Base-by-base conservation (phyloP, 176 grass and related monocot species). In the Pontederia crassipes region DNA sequence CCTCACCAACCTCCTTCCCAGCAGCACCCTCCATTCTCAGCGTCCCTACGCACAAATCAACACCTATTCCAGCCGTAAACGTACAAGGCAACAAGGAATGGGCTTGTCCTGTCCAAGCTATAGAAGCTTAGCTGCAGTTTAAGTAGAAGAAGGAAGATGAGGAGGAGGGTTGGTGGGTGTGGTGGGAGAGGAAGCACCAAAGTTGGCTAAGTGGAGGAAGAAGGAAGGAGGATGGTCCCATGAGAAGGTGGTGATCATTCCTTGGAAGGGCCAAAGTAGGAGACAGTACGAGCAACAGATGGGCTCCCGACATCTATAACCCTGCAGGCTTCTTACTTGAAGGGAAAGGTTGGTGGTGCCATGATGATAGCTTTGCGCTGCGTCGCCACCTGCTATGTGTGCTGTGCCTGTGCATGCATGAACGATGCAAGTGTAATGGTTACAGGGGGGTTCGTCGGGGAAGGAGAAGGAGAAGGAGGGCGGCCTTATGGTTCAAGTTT, bases 201-300 rank as follows among this genome's bases (percentile, higher is more conserved):
- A 8, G 57, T 27, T 11, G 13, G 29, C 59, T 46, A 45, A n/a
- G 32, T 62, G 16, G 60, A 15, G 4, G 60, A 17, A 27, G 16
- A 48, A 59, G 57, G 57, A 12, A 59, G 24, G 26, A 2, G 20
- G 26, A 20, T 13, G 57, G 57, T 12, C 57, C 57, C 27, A 28
- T 28, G 7, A 28, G 57, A 65, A 65, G 62, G 62, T 29, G 62
- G 62, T 29, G 47, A 49, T 12, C 46, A 50, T 65, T 65, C 26
- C 62, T 51, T 46, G 17, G 15, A 9, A 26, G 47, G 45, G 62
- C 18, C 24, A 65, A 65, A 65, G 20, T 46, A 49, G 17, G 17
- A 65, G 62, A 40, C 32, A 40, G 4, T 40, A 40, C 32, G 32
- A 40, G 2, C 32, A 40, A 1, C 32, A 1, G 32, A 40, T 40